Conservation (phyloP, 176 grass and related monocot species). For the Oryza coarctata region DNA sequence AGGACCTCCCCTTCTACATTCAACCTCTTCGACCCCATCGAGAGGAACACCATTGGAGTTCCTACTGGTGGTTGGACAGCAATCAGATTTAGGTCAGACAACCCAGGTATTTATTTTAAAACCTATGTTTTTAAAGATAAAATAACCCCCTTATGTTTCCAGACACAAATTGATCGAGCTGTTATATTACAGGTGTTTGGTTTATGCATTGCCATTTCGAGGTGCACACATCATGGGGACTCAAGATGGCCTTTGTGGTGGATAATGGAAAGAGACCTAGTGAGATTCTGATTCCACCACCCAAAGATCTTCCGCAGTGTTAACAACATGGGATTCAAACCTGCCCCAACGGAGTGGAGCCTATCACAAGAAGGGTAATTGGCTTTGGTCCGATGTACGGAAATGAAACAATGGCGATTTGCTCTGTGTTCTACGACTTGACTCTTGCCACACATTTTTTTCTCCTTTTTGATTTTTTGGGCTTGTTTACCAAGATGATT, state of each 20-base stretch:
- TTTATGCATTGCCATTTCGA: slow-evolving; percentile 87
- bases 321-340: slow-evolving; percentile 22
- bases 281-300: slow-evolving; percentile 65
- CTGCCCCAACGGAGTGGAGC: not conserved
- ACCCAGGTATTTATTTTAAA: slow-evolving; percentile 51
- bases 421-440: slow-evolving; percentile 40
- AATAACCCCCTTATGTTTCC: not conserved
- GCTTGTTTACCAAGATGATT: slow-evolving; percentile 36
- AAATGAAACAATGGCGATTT: not conserved
- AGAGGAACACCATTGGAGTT: slow-evolving; percentile 68
- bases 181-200: slow-evolving; percentile 62
- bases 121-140: not conserved
- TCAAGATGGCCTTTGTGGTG: slow-evolving; percentile 82
- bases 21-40: slow-evolving; percentile 69
- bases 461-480: slow-evolving; percentile 28
- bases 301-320: slow-evolving; percentile 67
- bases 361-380: slow-evolving; percentile 28
- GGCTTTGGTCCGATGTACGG: not conserved
- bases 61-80: slow-evolving; percentile 65
- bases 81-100: slow-evolving; percentile 73
- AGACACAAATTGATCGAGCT: slow-evolving; percentile 16
- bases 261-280: slow-evolving; percentile 56
- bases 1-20: slow-evolving; percentile 51
- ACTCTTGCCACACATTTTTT: slow-evolving; percentile 19
- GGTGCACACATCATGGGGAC: slow-evolving; percentile 77